Base-by-base conservation (phyloP, 1,284 basidiomycete species). In the Cutaneotrichosporon cavernicola region DNA sequence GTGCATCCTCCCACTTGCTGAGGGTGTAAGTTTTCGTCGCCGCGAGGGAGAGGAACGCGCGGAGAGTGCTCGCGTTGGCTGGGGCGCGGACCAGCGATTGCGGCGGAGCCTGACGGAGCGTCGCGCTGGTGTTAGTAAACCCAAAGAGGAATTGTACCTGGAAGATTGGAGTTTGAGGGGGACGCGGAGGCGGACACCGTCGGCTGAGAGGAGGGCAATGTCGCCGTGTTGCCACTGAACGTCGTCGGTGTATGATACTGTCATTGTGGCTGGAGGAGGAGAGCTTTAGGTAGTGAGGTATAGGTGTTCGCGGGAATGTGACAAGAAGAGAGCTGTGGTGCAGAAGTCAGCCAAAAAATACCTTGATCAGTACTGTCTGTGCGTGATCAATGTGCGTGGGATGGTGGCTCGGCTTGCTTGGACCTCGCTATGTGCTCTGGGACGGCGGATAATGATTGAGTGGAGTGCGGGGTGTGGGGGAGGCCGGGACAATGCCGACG, bases 181-280 rank as follows among this genome's bases (percentile, higher is more conserved):
- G 5, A 64, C 51, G 7, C 61, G 31, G 60, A 66, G 65, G 6
- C 58, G 52, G 21, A 66, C 63, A 1, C 60, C 21, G 55, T 69
- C 67, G 1, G 55, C 31, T 8, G 60, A 58, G 40, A 64, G 21
- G 47, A 68, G 56, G 50, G 36, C 58, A 32, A 64, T 56, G 55
- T 66, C 65, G 32, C 63, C 65, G 4, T 34, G 40, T 6, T 30
- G 56, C 64, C 64, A 65, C 16, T 34, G 36, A 1, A 53, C 9
- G 61, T 65, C 64, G 31, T 59, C 60, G 32, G 22, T 46, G 43
- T 46, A 46, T 18, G 43, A n/a, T 18, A 46, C 18, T 46, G 43
- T 46, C 43, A 46, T 46, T 4, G 43, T 8, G 11, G 34, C 1
- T 9, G 34, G 34, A 5, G 34, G 5, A 36, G 34, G 34, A 36